phyloP scores from a whole-genome alignment of 148 eudicot genomes.

The Camellia granthamiana region DNA sequence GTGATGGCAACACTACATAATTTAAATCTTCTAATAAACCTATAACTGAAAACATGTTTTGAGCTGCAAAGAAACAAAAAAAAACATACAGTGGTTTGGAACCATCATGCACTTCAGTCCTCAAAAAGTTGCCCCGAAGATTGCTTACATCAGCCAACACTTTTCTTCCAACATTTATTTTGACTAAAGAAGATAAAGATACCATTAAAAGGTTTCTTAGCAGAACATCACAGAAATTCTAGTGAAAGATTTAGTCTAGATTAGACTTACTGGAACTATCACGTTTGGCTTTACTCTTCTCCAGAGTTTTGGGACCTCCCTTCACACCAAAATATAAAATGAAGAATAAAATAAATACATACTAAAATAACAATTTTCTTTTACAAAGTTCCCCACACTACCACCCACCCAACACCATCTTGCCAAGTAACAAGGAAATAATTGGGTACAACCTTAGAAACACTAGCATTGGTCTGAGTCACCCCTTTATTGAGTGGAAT shows the following conservation, averaged over 20 bases:
- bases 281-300: slow-evolving; percentile 31
- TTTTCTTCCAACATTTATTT: slow-evolving; percentile 44
- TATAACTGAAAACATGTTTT: no score
- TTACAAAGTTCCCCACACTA: neutral
- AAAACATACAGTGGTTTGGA: no score
- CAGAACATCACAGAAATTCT: neutral
- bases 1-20: no score
- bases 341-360: neutral
- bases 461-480: slow-evolving; percentile 18
- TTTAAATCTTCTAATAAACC: no score
- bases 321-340: slow-evolving; percentile 6
- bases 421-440: slow-evolving; percentile 1
- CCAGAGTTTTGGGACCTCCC: slow-evolving; percentile 27
- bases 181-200: slow-evolving; percentile 24
- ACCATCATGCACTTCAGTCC: neutral
- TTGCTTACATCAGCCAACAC: slow-evolving; percentile 82
- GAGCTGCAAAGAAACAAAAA: no score
- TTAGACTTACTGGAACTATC: slow-evolving; percentile 32
- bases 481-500: slow-evolving; percentile 12
- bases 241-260: neutral
- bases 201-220: neutral
- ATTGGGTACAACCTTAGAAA: slow-evolving; percentile 28
- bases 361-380: neutral
- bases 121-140: slow-evolving; percentile 28
- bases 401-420: neutral